Evolutionary conservation across 768 basidiomycete genomes (phyloP).

Genomic region (Udeniomyces megalosporus): DNA sequence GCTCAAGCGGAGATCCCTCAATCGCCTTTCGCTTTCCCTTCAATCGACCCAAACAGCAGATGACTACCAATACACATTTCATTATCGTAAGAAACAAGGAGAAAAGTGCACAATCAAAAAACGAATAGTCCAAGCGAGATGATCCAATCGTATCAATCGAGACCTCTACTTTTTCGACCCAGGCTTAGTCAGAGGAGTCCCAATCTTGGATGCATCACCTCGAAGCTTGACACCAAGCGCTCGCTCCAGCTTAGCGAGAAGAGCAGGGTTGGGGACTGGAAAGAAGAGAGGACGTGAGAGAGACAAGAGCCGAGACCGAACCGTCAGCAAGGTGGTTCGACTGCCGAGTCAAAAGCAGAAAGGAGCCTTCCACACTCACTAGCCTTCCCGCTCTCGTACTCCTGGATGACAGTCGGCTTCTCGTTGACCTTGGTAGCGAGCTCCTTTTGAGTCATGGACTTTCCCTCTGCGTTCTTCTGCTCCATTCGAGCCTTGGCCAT

Average conservation of each 20-base stretch:
- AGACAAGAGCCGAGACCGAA: neutral
- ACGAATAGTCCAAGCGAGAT: too few relatives aligned
- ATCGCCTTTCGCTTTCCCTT: too few relatives aligned
- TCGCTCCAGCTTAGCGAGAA: constrained; percentile 78
- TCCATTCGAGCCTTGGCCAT: constrained; percentile 67
- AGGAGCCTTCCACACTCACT: neutral
- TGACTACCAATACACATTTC: too few relatives aligned
- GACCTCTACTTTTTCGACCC: constrained; percentile 24
- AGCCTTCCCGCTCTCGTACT: constrained; percentile 17
- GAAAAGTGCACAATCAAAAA: too few relatives aligned
- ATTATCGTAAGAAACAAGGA: too few relatives aligned
- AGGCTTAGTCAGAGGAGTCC: constrained; percentile 26
- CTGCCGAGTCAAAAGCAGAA: neutral
- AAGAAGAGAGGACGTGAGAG: constrained; percentile 17
- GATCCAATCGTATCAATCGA: neutral
- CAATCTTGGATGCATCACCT: constrained; percentile 38
- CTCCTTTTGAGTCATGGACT: constrained; percentile 67
- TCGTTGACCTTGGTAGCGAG: constrained; percentile 85
- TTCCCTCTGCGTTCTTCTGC: constrained; percentile 36
- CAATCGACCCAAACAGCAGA: too few relatives aligned
- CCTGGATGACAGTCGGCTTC: constrained; percentile 39
- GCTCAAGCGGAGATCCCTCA: too few relatives aligned
- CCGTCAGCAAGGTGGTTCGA: too few relatives aligned
- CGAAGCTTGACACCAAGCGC: constrained; percentile 72
- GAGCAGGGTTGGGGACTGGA: constrained; percentile 72